Base-by-base conservation (phyloP, 352 stramenopile genomes). In the Phytophthora melonis region DNA sequence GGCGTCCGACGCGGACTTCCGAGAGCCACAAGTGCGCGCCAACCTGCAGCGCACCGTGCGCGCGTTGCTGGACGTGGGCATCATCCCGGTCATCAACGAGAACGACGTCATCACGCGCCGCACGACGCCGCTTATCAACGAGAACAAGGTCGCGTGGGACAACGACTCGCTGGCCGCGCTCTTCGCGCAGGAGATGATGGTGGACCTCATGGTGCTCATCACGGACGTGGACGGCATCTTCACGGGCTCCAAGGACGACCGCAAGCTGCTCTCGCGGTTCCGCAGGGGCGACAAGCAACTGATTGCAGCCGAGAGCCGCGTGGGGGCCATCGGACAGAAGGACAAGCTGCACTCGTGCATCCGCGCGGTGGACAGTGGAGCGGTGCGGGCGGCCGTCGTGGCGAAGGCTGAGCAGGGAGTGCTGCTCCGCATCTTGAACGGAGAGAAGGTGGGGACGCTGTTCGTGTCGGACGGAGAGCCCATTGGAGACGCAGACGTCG, bases 21-120 rank as follows among this genome's bases (percentile, higher is more conserved):
- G 86, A 55, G 77, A 88, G 36, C 86, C 88, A 0, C 70, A 74
- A 21, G 80, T 93, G 30, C 86, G 89, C 3, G 68, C 76, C 41
- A 96, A 94, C 66, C 68, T 96, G 53, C 83, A 90, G 63, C 78
- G 75, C 19, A 93, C 89, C 0, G 71, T 96, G 25, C 72, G 74
- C 8, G 82, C 87, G 27, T 77, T 96, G 57, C 70, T 96, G 43
- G 83, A 93, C 50, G 87, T 96, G 27, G 87, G 88, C 5, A 96
- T 96, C 67, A 94, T 96, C 72, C 89, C 89, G 0, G 79, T 96
- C 16, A 91, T 96, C 63, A 96, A 96, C 68, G 89, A 96, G 70
- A 96, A 96, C 69, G 89, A 96, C 71, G 85, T 96, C 52, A 93
- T 96, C 63, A 88, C 87, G 56, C 72, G 68, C 16, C 87, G 89